Conservation (phyloP, 495 filamentous ascomycete genomes). For the Penicillium paxilli region DNA sequence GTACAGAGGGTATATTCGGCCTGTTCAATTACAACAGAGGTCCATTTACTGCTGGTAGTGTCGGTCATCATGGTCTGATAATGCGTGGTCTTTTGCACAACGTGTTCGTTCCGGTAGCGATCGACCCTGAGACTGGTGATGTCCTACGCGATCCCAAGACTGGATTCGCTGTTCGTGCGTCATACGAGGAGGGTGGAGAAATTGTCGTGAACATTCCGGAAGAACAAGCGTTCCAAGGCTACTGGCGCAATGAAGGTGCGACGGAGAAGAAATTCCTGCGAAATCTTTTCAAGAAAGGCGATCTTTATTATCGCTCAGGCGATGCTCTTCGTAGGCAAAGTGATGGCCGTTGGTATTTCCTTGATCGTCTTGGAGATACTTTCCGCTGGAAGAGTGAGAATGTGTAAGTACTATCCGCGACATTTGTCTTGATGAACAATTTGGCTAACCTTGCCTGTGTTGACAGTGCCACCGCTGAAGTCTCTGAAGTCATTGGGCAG, state of each 20-base stretch:
- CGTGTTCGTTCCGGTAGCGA: slow-evolving; percentile 62
- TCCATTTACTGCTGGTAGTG: slow-evolving; percentile 59
- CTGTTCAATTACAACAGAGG: slow-evolving; percentile 59
- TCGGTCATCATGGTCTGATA: slow-evolving; percentile 72
- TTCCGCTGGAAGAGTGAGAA: slow-evolving; percentile 87
- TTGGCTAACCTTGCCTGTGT: not conserved
- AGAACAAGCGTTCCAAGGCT: slow-evolving; percentile 64
- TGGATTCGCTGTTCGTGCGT: slow-evolving; percentile 61
- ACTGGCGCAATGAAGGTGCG: slow-evolving; percentile 65
- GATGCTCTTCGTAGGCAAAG: slow-evolving; percentile 64
- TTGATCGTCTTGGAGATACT: slow-evolving; percentile 77
- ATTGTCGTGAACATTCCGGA: slow-evolving; percentile 67
- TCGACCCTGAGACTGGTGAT: slow-evolving; percentile 66
- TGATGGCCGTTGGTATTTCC: slow-evolving; percentile 78
- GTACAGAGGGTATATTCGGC: slow-evolving; percentile 61
- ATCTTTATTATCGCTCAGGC: slow-evolving; percentile 73
- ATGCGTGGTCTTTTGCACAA: slow-evolving; percentile 50
- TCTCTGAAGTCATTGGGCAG: slow-evolving; percentile 64
- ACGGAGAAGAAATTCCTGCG: slow-evolving; percentile 67
- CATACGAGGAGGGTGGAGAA: slow-evolving; percentile 71
- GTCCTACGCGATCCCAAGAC: slow-evolving; percentile 64
- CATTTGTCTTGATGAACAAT: too few species aligned
- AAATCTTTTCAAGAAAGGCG: slow-evolving; percentile 72
- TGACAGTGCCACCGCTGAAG: slow-evolving; percentile 63
- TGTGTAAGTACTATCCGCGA: slow-evolving; percentile 45